These are phyloP conservation scores for Kwoniella sp. DNA, from an alignment of 768 basidiomycete species.

Conservation along the genomic window DNA sequence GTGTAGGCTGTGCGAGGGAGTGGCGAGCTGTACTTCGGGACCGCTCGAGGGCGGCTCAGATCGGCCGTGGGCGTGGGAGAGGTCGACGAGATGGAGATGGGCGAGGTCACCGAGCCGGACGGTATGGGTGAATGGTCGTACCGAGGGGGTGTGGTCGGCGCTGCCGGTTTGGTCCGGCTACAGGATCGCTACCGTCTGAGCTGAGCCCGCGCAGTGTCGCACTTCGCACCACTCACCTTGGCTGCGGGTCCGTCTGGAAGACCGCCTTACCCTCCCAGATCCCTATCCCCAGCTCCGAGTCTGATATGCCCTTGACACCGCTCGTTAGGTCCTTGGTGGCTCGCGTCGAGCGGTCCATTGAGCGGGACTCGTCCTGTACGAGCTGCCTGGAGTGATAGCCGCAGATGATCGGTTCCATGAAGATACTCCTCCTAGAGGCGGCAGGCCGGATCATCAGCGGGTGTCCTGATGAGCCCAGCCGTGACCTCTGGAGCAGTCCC, in stretches of 20 bases:
- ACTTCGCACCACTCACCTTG: too few species aligned
- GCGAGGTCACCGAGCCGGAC: constrained; percentile 9
- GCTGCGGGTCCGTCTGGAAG: constrained; percentile 1
- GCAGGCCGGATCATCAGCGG: neutral
- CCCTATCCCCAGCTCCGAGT: constrained; percentile 2
- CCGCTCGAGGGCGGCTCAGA: constrained; percentile 12
- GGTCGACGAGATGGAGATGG: constrained; percentile 24
- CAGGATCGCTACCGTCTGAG: neutral
- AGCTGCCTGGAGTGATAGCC: neutral
- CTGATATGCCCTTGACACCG: neutral
- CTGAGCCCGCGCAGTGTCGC: too few species aligned
- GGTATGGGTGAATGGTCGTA: neutral
- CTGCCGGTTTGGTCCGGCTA: neutral
- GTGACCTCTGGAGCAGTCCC: too few species aligned
- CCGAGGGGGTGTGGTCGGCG: neutral
- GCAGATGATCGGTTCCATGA: neutral
- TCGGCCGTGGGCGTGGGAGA: constrained; percentile 4
- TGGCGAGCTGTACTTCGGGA: constrained; percentile 21
- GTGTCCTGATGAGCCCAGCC: too few species aligned
- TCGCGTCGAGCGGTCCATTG: neutral
- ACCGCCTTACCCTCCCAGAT: constrained; percentile 12
- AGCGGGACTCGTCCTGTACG: neutral
- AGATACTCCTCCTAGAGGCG: neutral
- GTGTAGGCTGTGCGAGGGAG: constrained; percentile 21
- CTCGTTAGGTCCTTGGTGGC: neutral